A percentile compares a stretch with the other conserved stretches of the same genome.
phyloP scores from a whole-genome alignment of 345 rosid species.

The Turritis glabra region DNA sequence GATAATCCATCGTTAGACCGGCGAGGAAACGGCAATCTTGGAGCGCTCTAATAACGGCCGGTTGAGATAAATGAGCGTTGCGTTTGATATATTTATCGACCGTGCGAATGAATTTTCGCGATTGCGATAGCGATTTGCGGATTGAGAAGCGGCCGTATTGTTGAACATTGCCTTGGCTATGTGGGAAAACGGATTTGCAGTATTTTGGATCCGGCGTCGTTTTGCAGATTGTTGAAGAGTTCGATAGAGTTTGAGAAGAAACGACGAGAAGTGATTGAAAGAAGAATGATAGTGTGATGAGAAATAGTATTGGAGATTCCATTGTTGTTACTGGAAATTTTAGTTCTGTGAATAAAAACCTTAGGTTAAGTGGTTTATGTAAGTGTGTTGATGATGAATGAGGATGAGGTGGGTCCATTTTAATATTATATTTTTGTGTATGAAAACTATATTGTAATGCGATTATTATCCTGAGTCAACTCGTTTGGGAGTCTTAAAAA shows the following conservation, averaged over 20 bases:
- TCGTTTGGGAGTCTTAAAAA: slow-evolving; percentile 28
- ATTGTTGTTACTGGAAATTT: background rate
- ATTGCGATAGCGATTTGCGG: slow-evolving; percentile 61
- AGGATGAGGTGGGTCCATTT: slow-evolving; percentile 25
- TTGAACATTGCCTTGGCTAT: slow-evolving; percentile 47
- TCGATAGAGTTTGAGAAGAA: slow-evolving; percentile 31
- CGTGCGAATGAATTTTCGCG: slow-evolving; percentile 51
- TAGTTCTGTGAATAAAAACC: slow-evolving; percentile 6
- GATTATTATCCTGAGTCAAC: slow-evolving; percentile 19
- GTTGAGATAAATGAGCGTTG: slow-evolving; percentile 44
- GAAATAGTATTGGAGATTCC: slow-evolving; percentile 14
- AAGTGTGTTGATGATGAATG: slow-evolving; percentile 22
- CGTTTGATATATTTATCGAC: slow-evolving; percentile 51
- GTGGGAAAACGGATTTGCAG: slow-evolving; percentile 60
- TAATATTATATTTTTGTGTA: background rate
- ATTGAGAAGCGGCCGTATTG: slow-evolving; percentile 60
- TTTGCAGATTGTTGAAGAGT: slow-evolving; percentile 48
- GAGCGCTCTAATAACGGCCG: slow-evolving; percentile 59
- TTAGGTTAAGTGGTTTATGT: slow-evolving; percentile 21
- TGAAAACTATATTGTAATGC: background rate
- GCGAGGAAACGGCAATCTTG: slow-evolving; percentile 76
- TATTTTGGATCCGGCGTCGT: slow-evolving; percentile 63
- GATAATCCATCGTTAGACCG: slow-evolving; percentile 56
- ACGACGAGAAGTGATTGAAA: slow-evolving; percentile 1
- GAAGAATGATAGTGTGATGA: slow-evolving; percentile 13